Base-by-base conservation (phyloP, 192 early-diverging fungal genomes). In the Phycomyces nitens region DNA sequence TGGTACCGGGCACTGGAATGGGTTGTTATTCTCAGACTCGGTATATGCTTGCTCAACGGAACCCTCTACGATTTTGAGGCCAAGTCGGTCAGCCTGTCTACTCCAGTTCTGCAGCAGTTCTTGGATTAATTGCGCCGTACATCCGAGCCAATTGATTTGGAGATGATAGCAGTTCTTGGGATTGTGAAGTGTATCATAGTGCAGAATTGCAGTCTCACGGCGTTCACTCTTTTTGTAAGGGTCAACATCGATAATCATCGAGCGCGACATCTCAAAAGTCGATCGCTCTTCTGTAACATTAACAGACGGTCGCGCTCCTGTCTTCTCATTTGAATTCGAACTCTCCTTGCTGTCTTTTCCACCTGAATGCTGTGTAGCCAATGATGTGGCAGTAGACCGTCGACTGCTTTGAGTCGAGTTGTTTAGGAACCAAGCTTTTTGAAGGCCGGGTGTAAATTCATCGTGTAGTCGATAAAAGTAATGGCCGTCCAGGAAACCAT, bases 101-200 rank as follows among this genome's bases (percentile, higher is more conserved):
- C 79, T 66, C 97, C 97, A 99, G 5, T 75, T 73, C 41, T 79
- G 81, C 23, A 98, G 77, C 55, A 94, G 70, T 49, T 97, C 94
- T 60, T 97, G 92, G 14, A 99, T 86, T 40, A 94, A 69, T 40
- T 89, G 72, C 10, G 92, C 89, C 1, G 93, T 96, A 73, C 95
- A 99, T 43, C 92, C 93, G 16, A 98, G 75, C 97, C 97, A 99
- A 77, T 96, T 88, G 18, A 99, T 66, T 66, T 94, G 91, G 54
- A 98, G 86, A 63, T 97, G 94, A 67, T 92, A 99, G 70, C 94
- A 94, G 53, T 89, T 84, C 56, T 83, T 81, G 18, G 92, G 82
- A 62, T 96, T 96, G 74, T 97, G 89, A 20, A 90, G 79, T 4
- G 91, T 87, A 66, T 99, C 97, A 61, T 94, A 86, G 63, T 99